A percentile compares a stretch with the other conserved stretches of the same genome.
Conservation (phyloP, 2,329 filamentous ascomycete species). For the Pestalotiopsis sp. region DNA sequence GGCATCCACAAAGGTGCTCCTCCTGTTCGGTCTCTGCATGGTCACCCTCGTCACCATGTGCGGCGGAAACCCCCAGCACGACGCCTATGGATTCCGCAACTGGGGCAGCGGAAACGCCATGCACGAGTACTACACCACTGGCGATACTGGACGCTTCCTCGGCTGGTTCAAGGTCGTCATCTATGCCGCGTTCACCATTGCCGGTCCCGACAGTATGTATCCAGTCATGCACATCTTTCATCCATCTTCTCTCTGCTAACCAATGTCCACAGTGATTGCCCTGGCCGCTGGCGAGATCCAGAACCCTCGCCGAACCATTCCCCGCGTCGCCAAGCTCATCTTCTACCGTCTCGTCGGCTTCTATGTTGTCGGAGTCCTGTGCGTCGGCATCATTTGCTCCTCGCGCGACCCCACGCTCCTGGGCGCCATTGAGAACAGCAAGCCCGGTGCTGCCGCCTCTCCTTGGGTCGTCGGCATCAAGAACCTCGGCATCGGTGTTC, state of each 20-base stretch:
- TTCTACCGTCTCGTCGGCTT: conserved; percentile 64
- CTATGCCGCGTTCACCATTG: conserved; percentile 58
- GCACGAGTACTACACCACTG: conserved; percentile 25
- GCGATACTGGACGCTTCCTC: conserved; percentile 56
- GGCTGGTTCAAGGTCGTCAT: conserved; percentile 51
- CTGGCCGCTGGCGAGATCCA: conserved; percentile 46
- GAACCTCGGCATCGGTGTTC: conserved; percentile 47
- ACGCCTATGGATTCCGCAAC: conserved; percentile 56
- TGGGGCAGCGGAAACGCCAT: conserved; percentile 29
- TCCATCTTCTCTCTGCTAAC: neutral
- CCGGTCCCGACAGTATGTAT: conserved; percentile 45
- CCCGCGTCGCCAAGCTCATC: conserved; percentile 60
- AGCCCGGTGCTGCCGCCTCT: conserved; percentile 52
- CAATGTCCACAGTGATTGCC: conserved; percentile 43
- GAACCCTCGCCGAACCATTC: conserved; percentile 57
- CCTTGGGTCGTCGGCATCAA: conserved; percentile 55
- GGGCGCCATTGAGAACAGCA: conserved; percentile 52
- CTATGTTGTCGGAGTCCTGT: conserved; percentile 61
- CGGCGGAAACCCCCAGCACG: conserved; percentile 58
- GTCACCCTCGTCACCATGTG: conserved; percentile 65
- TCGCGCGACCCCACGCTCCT: conserved; percentile 56
- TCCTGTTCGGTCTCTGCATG: conserved; percentile 54
- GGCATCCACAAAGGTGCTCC: conserved; percentile 52
- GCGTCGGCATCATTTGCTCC: conserved; percentile 58
- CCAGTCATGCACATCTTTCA: neutral